Evolutionary conservation across 768 basidiomycete species (phyloP), one percentile per base, ranked within the genome.

Genomic region (Tremella yokohamensis): DNA sequence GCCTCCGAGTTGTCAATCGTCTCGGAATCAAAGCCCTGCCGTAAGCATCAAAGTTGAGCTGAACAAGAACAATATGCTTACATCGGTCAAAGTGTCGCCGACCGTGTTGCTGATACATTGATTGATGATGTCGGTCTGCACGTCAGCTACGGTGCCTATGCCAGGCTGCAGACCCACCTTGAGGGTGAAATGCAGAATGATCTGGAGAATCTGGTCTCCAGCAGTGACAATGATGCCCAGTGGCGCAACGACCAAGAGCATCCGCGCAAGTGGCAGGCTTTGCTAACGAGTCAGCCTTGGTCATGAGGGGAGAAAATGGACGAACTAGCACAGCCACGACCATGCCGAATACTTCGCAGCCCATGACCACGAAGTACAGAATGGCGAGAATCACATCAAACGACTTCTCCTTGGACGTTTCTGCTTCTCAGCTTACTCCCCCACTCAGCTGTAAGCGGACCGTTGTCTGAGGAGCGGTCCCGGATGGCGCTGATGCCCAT

Each of bases 381-480:
- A 70, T 65, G 1, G 60, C 73, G 39, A 61, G 53, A 15, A 72
- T 55, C 0, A 74, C 52, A 45, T 63, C 66, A 49, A 69, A 61
- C 13, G 59, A 38, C 45, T 66, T 59, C 56, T 57, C 52, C 38
- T 60, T 62, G 18, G 48, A 37, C 2, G 66, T 52, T 19, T 64
- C 69, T 69, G 56, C 13, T 16, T 26, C 9, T 18, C 37, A 8
- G 22, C 24, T 42, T 16, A 4, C 56, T 38, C 37, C 44, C 18
- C 22, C 20, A 22, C 8, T n/a, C 3, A 42, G 58, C 22, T 20
- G 45, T 3, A 16, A 29, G 60, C 69, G 26, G 38, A 67, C 69
- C 52, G 45, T 52, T 56, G 15, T 38, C 40, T 16, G 61, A 49
- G 12, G 29, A 34, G 8, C 57, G 26, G 24, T 65, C 58, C 22